Evolutionary conservation across 23 red algal genomes (phyloP), one percentile per base, ranked within the genome.

Genomic region (Gracilaria gracilis): DNA sequence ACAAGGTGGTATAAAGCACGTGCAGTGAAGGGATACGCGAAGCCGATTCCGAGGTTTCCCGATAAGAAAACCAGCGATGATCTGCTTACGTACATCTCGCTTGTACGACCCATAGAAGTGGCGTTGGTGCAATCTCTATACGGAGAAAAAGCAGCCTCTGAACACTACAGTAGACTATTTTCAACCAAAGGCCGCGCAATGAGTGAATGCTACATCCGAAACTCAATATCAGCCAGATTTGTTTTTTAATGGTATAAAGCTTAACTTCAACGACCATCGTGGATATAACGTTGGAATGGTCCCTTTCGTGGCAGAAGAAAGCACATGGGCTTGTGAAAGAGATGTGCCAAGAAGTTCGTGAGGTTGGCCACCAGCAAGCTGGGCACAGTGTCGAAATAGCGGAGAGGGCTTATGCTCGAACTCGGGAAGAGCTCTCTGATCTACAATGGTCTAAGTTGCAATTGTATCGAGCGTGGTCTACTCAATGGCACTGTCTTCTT

Each of bases 271-370:
- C 23, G 77, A 81, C 27, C 59, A 81, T 59, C 49, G 77, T 29
- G 38, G 47, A 31, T 81, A 50, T 33, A 37, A 40, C 20, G 57
- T 23, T 31, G 77, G 77, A 23, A 81, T 81, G 77, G 77, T 81
- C 6, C 77, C 49, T 39, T 34, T 57, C 0, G 77, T 81, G 34
- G 49, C 38, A 2, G 33, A 57, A 1, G 47, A 53, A 81, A 39
- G 77, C 49, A 34, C 8, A 37, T 9, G 49, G 57, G 8, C 32
- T 81, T 23, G 25, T 81, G 2, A 12, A 81, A 20, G 77, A 81
- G 25, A 61, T 81, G 0, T 4, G 20, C 2, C n/a, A 31, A 44
- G 36, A 75, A 25, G 1, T 23, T n/a, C 44, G 35, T 6, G 15
- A 33, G 14, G 1, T 39, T 81, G 77, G 77, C 4, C 77, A 81